Evolutionary conservation across 2,329 filamentous ascomycete genomes (phyloP).

Genomic region (Cadophora sp.): DNA sequence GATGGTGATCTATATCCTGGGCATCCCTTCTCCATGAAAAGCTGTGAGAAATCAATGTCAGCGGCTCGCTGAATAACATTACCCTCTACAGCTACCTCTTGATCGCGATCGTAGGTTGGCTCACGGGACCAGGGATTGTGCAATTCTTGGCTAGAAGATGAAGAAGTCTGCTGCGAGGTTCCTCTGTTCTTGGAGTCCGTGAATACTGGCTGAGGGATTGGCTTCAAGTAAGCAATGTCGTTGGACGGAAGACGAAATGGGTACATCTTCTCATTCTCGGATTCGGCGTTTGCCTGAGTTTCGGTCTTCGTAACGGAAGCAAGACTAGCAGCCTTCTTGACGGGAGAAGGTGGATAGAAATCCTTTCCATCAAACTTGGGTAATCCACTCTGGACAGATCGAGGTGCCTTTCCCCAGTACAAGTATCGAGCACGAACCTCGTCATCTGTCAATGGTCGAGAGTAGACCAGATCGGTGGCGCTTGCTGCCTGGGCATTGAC

Average conservation of each 20-base stretch:
- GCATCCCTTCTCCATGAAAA: conserved; percentile 25
- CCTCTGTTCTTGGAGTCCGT: background rate
- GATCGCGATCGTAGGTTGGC: background rate
- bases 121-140: background rate
- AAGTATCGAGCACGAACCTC: conserved; percentile 64
- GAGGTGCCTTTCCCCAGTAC: conserved; percentile 65
- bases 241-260: conserved; percentile 9
- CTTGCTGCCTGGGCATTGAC: conserved; percentile 51
- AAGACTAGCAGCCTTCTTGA: conserved; percentile 46
- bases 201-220: conserved; percentile 15
- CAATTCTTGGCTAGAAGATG: background rate
- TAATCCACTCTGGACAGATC: conserved; percentile 55
- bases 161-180: background rate
- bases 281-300: background rate
- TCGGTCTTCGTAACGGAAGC: conserved; percentile 2
- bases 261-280: conserved; percentile 7
- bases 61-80: background rate
- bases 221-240: conserved; percentile 10
- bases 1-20: conserved; percentile 25
- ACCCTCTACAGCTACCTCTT: background rate
- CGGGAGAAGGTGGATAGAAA: conserved; percentile 65
- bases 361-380: conserved; percentile 71
- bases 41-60: conserved; percentile 24
- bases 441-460: conserved; percentile 62
- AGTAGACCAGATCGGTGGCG: conserved; percentile 60